phyloP scores from a whole-genome alignment of 441 rosid genomes.

The Gossypium davidsonii region DNA sequence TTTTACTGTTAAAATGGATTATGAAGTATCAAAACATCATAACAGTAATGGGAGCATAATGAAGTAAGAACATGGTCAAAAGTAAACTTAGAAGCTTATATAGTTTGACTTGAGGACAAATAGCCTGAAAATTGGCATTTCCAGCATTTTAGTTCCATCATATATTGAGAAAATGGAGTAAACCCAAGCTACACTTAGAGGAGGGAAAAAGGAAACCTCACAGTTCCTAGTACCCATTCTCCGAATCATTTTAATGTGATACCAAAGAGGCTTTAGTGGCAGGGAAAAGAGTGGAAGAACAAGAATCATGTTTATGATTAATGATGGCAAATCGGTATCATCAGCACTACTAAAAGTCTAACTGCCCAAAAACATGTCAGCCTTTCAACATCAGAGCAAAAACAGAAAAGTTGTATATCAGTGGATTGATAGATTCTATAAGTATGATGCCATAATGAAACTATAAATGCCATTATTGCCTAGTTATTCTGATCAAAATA shows the following conservation, averaged over 20 bases:
- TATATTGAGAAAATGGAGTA: neutral
- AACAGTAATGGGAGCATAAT: neutral
- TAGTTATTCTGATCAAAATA: neutral
- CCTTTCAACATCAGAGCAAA: neutral
- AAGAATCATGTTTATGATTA: neutral
- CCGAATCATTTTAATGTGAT: neutral
- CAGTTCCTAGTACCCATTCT: neutral
- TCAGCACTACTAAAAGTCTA: neutral
- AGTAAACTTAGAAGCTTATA: neutral
- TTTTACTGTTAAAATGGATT: neutral
- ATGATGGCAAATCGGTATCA: neutral
- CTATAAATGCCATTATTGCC: neutral
- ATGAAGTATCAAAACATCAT: neutral
- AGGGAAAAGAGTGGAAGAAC: neutral
- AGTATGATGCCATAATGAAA: neutral
- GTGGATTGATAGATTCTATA: neutral
- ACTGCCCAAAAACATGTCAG: neutral
- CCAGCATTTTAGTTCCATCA: constrained; percentile 7
- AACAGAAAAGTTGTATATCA: neutral
- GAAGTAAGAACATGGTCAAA: neutral
- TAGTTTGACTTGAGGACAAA: neutral
- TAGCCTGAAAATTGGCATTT: neutral
- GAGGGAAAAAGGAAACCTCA: neutral
- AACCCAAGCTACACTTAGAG: neutral
- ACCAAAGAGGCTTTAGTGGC: neutral